Percentiles rank a stretch among this genome's conserved stretches.
phyloP scores from a whole-genome alignment of 495 filamentous ascomycete species.

The Xylaria intraflava region DNA sequence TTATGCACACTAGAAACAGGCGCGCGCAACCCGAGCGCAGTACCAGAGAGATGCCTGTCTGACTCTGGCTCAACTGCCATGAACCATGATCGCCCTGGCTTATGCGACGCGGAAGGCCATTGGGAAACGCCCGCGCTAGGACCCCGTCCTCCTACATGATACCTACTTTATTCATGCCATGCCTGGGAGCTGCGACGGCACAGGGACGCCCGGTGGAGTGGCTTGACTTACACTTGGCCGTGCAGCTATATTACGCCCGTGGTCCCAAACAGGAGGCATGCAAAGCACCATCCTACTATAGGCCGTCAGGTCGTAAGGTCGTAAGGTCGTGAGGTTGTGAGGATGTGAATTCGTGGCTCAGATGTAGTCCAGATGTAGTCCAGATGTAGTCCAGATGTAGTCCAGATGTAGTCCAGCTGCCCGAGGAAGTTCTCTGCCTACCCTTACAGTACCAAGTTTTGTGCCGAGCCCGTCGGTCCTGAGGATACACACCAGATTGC shows the following conservation, averaged over 20 bases:
- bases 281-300: no score
- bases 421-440: no score
- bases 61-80: constrained; percentile 26
- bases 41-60: constrained; percentile 23
- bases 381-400: no score
- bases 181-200: constrained; percentile 12
- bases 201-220: constrained; percentile 4
- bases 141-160: constrained; percentile 24
- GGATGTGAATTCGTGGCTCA: background rate
- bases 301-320: no score
- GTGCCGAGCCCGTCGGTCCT: no score
- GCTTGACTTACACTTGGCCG: constrained; percentile 8
- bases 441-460: no score
- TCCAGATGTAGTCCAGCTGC: no score
- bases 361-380: no score
- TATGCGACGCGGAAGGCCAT: constrained; percentile 23
- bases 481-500: background rate
- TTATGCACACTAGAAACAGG: constrained; percentile 13
- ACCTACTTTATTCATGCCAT: no score
- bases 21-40: constrained; percentile 6
- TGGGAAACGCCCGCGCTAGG: constrained; percentile 25
- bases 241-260: background rate
- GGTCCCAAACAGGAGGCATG: background rate
- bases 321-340: no score
- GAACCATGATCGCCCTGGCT: constrained; percentile 31